Conservation (phyloP, 371 early-diverging fungal genomes). For the Capniomyces stellatus region DNA sequence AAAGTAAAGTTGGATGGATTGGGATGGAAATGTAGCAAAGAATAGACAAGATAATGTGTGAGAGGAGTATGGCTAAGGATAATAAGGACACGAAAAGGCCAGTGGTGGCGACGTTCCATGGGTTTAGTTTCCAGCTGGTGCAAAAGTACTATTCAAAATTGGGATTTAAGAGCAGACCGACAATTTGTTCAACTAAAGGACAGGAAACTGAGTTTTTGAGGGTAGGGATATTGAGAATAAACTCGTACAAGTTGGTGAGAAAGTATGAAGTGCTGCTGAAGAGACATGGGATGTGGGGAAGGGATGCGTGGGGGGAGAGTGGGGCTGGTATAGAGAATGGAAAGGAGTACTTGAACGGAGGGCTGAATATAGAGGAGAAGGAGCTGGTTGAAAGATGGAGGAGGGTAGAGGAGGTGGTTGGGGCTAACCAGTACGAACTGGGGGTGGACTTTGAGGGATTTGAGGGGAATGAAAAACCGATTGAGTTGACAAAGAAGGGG, state of each 20-base stretch:
- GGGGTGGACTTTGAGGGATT: slow-evolving; percentile 2
- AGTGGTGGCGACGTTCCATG: slow-evolving; percentile 33
- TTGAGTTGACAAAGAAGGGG: neutral
- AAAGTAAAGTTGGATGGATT: too few relatives aligned
- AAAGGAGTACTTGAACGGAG: neutral
- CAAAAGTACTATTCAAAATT: slow-evolving; percentile 14
- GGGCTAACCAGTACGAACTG: neutral
- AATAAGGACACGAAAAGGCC: slow-evolving; percentile 10
- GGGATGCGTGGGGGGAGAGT: too few relatives aligned
- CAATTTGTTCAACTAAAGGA: slow-evolving; percentile 26
- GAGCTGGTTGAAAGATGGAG: slow-evolving; percentile 8
- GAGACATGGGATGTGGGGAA: neutral
- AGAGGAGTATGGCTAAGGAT: slow-evolving; percentile 6
- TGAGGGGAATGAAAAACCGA: neutral
- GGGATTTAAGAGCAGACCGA: slow-evolving; percentile 22
- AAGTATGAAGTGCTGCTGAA: slow-evolving; percentile 17
- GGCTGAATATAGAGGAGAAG: slow-evolving; percentile 2
- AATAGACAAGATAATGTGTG: slow-evolving; percentile 4
- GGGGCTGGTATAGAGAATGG: neutral
- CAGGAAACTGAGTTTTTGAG: slow-evolving; percentile 12
- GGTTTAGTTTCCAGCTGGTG: slow-evolving; percentile 30
- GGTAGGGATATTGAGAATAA: slow-evolving; percentile 8
- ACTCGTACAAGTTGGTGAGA: slow-evolving; percentile 11
- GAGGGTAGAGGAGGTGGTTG: slow-evolving; percentile 1
- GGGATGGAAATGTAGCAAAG: slow-evolving; percentile 2